Evolutionary conservation across 257 asterid genomes (phyloP).

Genomic region (Ilex aquifolium): DNA sequence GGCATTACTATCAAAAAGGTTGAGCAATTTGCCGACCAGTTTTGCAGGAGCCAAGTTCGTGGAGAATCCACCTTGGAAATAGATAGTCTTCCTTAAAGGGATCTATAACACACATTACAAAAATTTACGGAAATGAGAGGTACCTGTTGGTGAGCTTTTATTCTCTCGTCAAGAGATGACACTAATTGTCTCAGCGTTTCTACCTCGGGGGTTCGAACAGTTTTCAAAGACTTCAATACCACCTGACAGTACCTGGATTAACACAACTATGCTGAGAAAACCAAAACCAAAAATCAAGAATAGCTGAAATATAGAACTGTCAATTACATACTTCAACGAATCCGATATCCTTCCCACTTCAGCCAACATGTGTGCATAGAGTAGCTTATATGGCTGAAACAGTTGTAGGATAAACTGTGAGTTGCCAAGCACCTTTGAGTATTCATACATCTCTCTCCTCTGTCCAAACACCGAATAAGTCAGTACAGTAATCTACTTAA

Average conservation of each 20-base stretch:
- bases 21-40: slow-evolving; percentile 72
- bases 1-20: slow-evolving; percentile 78
- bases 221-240: slow-evolving; percentile 72
- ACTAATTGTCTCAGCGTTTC: slow-evolving; percentile 62
- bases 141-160: slow-evolving; percentile 91
- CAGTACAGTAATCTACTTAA: background rate
- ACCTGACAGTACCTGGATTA: slow-evolving; percentile 86
- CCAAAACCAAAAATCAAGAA: background rate
- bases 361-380: slow-evolving; percentile 88
- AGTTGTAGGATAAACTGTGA: slow-evolving; percentile 86
- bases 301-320: background rate
- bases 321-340: slow-evolving; percentile 59
- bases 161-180: slow-evolving; percentile 85
- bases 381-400: slow-evolving; percentile 92
- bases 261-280: slow-evolving; percentile 13
- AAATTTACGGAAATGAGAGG: slow-evolving; percentile 2
- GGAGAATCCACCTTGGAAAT: slow-evolving; percentile 90
- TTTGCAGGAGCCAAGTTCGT: slow-evolving; percentile 79
- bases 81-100: slow-evolving; percentile 15
- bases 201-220: slow-evolving; percentile 75
- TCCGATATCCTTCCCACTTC: slow-evolving; percentile 96
- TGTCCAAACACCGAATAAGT: slow-evolving; percentile 25
- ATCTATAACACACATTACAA: slow-evolving; percentile 8
- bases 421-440: slow-evolving; percentile 87
- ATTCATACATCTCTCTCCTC: slow-evolving; percentile 95